Evolutionary conservation across 129 eudicot genomes (phyloP).

Genomic region (Flaveria trinervia): DNA sequence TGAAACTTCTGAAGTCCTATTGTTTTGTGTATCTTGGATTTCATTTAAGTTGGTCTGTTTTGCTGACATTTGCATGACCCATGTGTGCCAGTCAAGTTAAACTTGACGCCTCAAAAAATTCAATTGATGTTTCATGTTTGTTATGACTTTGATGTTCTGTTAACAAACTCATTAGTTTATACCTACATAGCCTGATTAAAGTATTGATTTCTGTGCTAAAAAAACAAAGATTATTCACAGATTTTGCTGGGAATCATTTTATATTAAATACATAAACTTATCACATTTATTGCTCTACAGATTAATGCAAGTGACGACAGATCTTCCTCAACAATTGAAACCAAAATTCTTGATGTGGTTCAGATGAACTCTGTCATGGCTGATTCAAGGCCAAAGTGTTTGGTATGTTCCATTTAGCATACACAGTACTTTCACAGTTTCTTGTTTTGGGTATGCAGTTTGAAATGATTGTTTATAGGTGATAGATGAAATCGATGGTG

Average conservation of each 20-base stretch:
- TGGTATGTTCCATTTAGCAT: constrained; percentile 51
- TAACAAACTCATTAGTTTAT: not conserved
- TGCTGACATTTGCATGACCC: constrained; percentile 10
- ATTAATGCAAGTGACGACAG: constrained; percentile 98
- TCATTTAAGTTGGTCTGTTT: not conserved
- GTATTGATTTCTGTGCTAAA: not conserved
- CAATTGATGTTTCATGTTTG: not conserved
- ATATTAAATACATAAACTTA: not conserved
- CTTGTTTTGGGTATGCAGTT: not conserved
- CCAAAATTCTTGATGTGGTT: constrained; percentile 88
- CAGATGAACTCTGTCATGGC: constrained; percentile 92
- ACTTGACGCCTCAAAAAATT: not conserved
- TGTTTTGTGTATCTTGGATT: not conserved
- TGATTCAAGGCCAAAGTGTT: constrained; percentile 97
- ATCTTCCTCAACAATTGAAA: constrained; percentile 72
- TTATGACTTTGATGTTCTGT: not conserved
- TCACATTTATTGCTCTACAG: constrained; percentile 39
- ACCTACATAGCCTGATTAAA: not conserved
- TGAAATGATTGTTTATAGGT: constrained; percentile 45
- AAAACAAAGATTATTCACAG: not conserved
- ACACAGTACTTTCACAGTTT: constrained; percentile 6
- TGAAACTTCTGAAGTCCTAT: not conserved
- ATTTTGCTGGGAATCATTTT: not conserved
- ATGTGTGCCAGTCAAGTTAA: constrained; percentile 8
- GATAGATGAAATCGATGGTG: constrained; percentile 98